A percentile compares a stretch with the other conserved stretches of the same genome.
Evolutionary conservation across 306 rosid species (phyloP).

Genomic region (Rosa chinensis): DNA sequence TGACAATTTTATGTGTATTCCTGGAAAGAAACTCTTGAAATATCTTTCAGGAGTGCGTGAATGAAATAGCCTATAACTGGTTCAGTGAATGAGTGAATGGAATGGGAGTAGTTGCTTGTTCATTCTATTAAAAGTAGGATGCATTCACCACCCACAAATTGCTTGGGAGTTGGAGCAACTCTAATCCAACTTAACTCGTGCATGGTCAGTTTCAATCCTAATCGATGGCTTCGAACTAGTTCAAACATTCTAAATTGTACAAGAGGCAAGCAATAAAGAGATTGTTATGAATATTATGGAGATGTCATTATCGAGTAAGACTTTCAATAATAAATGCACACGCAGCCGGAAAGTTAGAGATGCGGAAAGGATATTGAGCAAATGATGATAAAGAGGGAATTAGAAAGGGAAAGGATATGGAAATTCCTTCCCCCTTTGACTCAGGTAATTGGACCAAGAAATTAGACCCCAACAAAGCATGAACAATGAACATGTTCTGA

Average conservation of each 20-base stretch:
- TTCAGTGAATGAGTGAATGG: neutral
- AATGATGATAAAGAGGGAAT: neutral
- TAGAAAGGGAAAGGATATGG: neutral
- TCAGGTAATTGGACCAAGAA: slow-evolving; percentile 7
- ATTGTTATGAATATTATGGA: slow-evolving; percentile 3
- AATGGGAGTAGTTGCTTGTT: slow-evolving; percentile 9
- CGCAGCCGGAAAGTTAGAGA: slow-evolving; percentile 7
- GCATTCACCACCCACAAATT: slow-evolving; percentile 18
- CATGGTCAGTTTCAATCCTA: slow-evolving; percentile 3
- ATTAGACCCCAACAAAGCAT: neutral
- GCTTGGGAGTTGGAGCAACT: slow-evolving; percentile 1
- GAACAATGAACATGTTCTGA: neutral
- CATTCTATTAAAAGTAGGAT: slow-evolving; percentile 17
- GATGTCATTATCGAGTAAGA: slow-evolving; percentile 7
- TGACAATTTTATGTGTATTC: slow-evolving; percentile 38
- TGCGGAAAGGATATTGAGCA: slow-evolving; percentile 17
- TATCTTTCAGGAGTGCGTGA: slow-evolving; percentile 6
- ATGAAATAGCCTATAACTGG: slow-evolving; percentile 12
- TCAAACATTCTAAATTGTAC: slow-evolving; percentile 10
- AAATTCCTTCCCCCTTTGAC: slow-evolving; percentile 18
- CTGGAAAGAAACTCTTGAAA: slow-evolving; percentile 13
- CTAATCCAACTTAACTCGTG: slow-evolving; percentile 1
- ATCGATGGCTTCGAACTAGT: neutral
- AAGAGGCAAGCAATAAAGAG: neutral
- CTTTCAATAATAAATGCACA: slow-evolving; percentile 6